phyloP scores from a whole-genome alignment of 495 filamentous ascomycete genomes.

The Penicillium soppii region DNA sequence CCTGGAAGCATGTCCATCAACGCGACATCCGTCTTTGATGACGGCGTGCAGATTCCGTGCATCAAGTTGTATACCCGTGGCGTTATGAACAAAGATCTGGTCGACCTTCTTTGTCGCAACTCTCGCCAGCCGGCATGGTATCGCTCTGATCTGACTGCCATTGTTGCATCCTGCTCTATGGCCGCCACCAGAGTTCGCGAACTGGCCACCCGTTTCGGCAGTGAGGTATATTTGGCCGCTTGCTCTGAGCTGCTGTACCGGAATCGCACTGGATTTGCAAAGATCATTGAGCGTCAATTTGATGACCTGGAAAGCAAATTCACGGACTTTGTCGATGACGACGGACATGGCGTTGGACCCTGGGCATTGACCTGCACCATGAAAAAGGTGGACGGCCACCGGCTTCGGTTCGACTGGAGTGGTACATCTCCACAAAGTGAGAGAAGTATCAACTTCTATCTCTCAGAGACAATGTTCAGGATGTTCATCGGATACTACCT shows the following conservation, averaged over 20 bases:
- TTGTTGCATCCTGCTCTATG: slow-evolving; percentile 48
- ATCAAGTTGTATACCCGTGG: slow-evolving; percentile 47
- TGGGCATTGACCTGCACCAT: slow-evolving; percentile 51
- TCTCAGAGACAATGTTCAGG: slow-evolving; percentile 52
- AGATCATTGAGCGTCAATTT: slow-evolving; percentile 47
- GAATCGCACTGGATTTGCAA: slow-evolving; percentile 41
- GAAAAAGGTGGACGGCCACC: slow-evolving; percentile 34
- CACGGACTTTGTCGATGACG: slow-evolving; percentile 53
- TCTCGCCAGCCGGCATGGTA: slow-evolving; percentile 52
- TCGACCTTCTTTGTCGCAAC: slow-evolving; percentile 48
- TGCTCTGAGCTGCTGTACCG: slow-evolving; percentile 43
- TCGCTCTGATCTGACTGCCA: slow-evolving; percentile 45
- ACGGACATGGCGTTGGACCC: slow-evolving; percentile 49
- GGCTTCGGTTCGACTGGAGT: slow-evolving; percentile 46
- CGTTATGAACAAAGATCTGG: slow-evolving; percentile 41
- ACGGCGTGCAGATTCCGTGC: slow-evolving; percentile 51
- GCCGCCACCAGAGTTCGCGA: slow-evolving; percentile 43
- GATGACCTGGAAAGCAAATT: slow-evolving; percentile 41
- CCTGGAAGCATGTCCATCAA: slow-evolving; percentile 54
- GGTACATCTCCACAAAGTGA: slow-evolving; percentile 49
- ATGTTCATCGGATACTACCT: slow-evolving; percentile 54
- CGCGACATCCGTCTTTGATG: slow-evolving; percentile 50
- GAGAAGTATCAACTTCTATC: slow-evolving; percentile 51
- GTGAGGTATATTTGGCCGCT: slow-evolving; percentile 42
- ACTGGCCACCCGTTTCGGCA: slow-evolving; percentile 44